Percentiles rank a stretch among this genome's conserved stretches.
Conservation (phyloP, 2,329 filamentous ascomycete species). For the Drechslerella coelobrocha region DNA sequence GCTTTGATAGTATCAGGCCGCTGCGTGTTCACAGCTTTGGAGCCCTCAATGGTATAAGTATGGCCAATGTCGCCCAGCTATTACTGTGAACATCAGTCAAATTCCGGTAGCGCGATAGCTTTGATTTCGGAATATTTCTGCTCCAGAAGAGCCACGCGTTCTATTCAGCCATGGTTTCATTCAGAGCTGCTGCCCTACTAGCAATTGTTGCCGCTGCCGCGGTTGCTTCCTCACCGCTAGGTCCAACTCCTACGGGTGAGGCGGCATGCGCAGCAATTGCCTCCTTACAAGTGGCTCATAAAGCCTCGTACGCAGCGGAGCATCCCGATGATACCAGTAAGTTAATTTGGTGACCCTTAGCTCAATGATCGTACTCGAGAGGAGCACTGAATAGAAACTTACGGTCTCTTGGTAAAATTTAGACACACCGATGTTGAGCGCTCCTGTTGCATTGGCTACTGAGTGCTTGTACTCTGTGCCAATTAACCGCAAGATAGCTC, state of each 20-base stretch:
- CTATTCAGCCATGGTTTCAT: slow-evolving; percentile 24
- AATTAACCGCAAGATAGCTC: slow-evolving; percentile 36
- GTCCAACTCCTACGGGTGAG: slow-evolving; percentile 29
- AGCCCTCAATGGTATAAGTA: slow-evolving; percentile 30
- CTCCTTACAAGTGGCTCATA: slow-evolving; percentile 36
- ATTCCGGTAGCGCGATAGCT: neutral
- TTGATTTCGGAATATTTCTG: slow-evolving; percentile 5
- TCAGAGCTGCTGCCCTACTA: slow-evolving; percentile 36
- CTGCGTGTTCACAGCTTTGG: neutral
- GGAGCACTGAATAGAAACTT: neutral
- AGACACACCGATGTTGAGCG: slow-evolving; percentile 39
- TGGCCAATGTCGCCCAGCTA: slow-evolving; percentile 10
- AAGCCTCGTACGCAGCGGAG: slow-evolving; percentile 27
- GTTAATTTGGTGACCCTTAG: neutral
- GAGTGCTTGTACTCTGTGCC: slow-evolving; percentile 47
- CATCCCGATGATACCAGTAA: slow-evolving; percentile 35
- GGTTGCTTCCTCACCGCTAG: slow-evolving; percentile 16
- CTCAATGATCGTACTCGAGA: too few species aligned
- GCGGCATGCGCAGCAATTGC: slow-evolving; percentile 41
- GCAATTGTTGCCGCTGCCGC: slow-evolving; percentile 30
- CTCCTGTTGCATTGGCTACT: slow-evolving; percentile 37
- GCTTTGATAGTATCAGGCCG: too few species aligned
- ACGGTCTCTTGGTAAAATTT: neutral
- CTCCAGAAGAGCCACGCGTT: too few species aligned
- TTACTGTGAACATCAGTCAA: too few species aligned